These are phyloP conservation scores for Cruciata laevipes DNA, from an alignment of 257 asterid genomes.

Conservation along the genomic window DNA sequence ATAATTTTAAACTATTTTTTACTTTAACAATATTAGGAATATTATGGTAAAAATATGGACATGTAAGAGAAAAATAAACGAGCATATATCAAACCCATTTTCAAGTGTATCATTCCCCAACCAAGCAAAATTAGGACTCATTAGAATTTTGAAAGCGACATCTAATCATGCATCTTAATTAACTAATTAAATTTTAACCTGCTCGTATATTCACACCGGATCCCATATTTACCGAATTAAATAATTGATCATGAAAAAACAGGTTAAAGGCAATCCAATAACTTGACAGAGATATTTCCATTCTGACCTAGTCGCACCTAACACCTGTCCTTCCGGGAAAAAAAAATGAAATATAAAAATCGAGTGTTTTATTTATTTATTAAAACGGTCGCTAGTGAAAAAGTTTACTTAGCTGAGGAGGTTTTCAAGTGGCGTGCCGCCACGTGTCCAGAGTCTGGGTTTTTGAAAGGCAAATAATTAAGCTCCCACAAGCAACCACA, in stretches of 20 bases:
- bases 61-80: no score
- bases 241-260: no score
- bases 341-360: not conserved
- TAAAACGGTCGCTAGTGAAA: not conserved
- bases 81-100: no score
- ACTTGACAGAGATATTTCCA: conserved; percentile 5
- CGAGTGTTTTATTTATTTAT: not conserved
- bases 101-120: not conserved
- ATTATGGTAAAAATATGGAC: no score
- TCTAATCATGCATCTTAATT: not conserved
- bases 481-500: not conserved
- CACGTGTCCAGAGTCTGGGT: not conserved
- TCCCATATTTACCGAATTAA: not conserved
- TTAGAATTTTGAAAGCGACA: not conserved
- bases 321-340: conserved; percentile 8
- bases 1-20: no score
- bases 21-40: no score
- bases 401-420: conserved; percentile 29
- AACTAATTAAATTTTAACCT: not conserved
- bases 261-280: not conserved
- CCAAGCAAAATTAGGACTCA: not conserved
- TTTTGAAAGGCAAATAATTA: not conserved
- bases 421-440: conserved; percentile 2
- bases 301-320: conserved; percentile 7
- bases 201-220: not conserved